A percentile compares a stretch with the other conserved stretches of the same genome.
Evolutionary conservation across 2,329 filamentous ascomycete genomes (phyloP).

Genomic region (Fusarium acutatum): DNA sequence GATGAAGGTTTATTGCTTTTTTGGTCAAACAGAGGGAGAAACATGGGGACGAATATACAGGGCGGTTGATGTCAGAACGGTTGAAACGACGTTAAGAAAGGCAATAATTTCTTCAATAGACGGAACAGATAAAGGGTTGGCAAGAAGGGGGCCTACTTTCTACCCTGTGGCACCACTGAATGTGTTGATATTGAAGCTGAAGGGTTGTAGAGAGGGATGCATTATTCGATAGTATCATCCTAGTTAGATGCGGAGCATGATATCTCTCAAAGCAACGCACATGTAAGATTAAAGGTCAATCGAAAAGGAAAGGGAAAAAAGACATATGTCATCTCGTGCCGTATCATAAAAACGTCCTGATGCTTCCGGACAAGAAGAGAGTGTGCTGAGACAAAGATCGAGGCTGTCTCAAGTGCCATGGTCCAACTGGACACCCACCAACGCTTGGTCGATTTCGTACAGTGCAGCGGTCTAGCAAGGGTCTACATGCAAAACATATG

Average conservation of each 20-base stretch:
- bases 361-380: background rate
- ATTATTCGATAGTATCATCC: background rate
- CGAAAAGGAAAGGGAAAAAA: background rate
- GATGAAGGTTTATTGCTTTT: slow-evolving; percentile 35
- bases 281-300: background rate
- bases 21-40: slow-evolving; percentile 11
- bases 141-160: background rate
- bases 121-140: background rate
- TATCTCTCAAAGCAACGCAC: background rate
- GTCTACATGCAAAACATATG: background rate
- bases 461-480: slow-evolving; percentile 2
- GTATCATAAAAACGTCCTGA: background rate
- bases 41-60: slow-evolving; percentile 10
- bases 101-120: slow-evolving; percentile 9
- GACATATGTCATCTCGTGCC: background rate
- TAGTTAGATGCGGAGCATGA: background rate
- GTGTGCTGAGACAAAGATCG: slow-evolving; percentile 16
- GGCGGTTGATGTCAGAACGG: slow-evolving; percentile 2
- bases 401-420: background rate
- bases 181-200: background rate
- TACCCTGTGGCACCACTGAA: background rate
- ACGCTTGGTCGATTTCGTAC: background rate
- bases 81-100: background rate
- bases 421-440: slow-evolving; percentile 1
- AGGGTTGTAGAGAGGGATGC: slow-evolving; percentile 16